Base-by-base conservation (phyloP, 768 basidiomycete genomes). In the Kockovaella imperatae region DNA sequence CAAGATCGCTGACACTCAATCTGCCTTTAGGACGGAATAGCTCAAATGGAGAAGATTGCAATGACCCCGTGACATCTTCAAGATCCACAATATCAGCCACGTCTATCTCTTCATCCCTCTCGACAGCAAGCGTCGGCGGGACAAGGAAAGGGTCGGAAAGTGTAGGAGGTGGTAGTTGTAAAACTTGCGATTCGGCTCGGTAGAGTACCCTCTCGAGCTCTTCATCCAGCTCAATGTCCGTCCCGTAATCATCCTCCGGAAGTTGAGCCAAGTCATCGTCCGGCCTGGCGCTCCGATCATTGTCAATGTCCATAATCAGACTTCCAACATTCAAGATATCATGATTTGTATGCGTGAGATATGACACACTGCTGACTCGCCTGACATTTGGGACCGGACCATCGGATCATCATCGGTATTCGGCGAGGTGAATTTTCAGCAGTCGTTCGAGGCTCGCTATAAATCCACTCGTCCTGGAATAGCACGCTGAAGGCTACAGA, bases 21-120 rank as follows among this genome's bases (percentile, higher is more conserved):
- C 57, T 67, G 6, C 63, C 68, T 38, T 59, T 58, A 34, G 60
- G 64, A 31, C 71, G 53, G 32, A 71, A 72, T 81, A 79, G 76
- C 77, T 49, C 40, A 35, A 61, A 67, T 8, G 55, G 62, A 4
- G 53, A 50, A 11, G 40, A 5, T 26, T 11, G 20, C 25, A 10
- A 7, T 26, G 34, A 5, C 21, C 34, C 14, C 11, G 30, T 31
- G 6, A 30, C 14, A 35, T 57, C 59, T 31, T 55, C 56, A 11
- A 57, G 54, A 21, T 59, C 55, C 35, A 42, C 23, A 7, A 47
- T 23, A 32, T 43, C 35, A 14, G 11, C 25, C 2, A 34, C 6
- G 7, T n/a, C 10, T 5, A 34, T 20, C 36, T 39, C 52, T 35
- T 53, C 52, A 20, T 55, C 50, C 20, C 30, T 10, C n/a, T 35